Evolutionary conservation across 139 green algal genomes (phyloP).

Genomic region (Pseudopediastrum boryanum): DNA sequence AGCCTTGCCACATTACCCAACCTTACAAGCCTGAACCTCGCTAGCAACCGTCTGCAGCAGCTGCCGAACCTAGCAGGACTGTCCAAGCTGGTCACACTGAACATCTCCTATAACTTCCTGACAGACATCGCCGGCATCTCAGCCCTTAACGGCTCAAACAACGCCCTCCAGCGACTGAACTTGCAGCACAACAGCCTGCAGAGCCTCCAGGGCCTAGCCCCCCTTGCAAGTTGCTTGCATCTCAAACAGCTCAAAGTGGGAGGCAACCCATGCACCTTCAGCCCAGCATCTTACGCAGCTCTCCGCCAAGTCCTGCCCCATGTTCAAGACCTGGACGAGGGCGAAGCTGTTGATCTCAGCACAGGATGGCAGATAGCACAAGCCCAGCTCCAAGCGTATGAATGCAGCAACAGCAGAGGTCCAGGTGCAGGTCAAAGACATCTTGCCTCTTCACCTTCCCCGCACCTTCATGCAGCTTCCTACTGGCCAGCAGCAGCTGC

Average conservation of each 20-base stretch:
- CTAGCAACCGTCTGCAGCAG: slow-evolving; percentile 70
- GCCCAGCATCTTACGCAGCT: slow-evolving; percentile 28
- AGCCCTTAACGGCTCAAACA: slow-evolving; percentile 39
- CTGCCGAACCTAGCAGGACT: slow-evolving; percentile 52
- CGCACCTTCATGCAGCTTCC: no score
- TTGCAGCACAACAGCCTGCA: slow-evolving; percentile 64
- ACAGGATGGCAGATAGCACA: slow-evolving; percentile 39
- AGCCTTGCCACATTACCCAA: slow-evolving; percentile 42
- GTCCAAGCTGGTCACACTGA: slow-evolving; percentile 51
- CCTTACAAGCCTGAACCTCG: slow-evolving; percentile 70
- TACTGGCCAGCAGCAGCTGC: neutral
- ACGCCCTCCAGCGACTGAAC: slow-evolving; percentile 54
- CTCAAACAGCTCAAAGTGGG: slow-evolving; percentile 58
- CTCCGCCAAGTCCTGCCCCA: slow-evolving; percentile 60
- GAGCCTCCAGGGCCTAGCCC: slow-evolving; percentile 58
- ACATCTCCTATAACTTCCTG: slow-evolving; percentile 71
- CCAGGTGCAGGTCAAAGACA: neutral
- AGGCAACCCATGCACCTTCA: slow-evolving; percentile 65
- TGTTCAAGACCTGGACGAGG: slow-evolving; percentile 58
- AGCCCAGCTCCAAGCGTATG: slow-evolving; percentile 48
- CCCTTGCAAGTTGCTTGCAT: slow-evolving; percentile 56
- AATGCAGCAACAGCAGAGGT: slow-evolving; percentile 21
- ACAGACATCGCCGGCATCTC: slow-evolving; percentile 46
- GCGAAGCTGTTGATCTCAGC: slow-evolving; percentile 21
- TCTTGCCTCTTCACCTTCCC: no score